Evolutionary conservation across 2,329 filamentous ascomycete species (phyloP), one percentile per base, ranked within the genome.

Genomic region (Cercospora beticola): DNA sequence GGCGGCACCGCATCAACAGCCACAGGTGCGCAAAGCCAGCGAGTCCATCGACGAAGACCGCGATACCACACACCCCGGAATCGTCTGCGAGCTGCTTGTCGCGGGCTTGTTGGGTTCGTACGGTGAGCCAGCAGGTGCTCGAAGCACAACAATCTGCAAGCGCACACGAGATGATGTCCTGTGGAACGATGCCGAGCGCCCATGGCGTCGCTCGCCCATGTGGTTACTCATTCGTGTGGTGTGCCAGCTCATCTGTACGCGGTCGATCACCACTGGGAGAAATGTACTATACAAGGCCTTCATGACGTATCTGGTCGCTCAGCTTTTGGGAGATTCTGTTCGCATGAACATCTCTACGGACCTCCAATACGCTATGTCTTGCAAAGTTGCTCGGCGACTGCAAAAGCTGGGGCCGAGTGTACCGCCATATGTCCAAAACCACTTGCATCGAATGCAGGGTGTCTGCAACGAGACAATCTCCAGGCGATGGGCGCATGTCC

Each of bases 201-300:
- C 89, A 0, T 92, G 89, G 89, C 81, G 89, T 18, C 81, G 90
- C 33, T 85, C 84, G 1, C 84, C 89, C 0, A 83, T 86, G 59
- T 92, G 88, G 85, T 83, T 92, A 0, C 79, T 88, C 0, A 76
- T 91, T 5, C 86, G 88, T 0, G 88, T 92, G 1, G 81, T 83
- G 0, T 72, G 87, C 1, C 83, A 88, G 61, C 82, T 88, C 0
- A 81, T 84, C 5, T 79, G 91, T 1, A 28, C 61, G 4, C 67
- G 73, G 3, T 14, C 46, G 5, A 14, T 52, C 5, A 14, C 4
- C 46, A 14, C 46, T 5, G 46, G 46, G 46, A 52, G 46, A 5
- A 52, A 52, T 6, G 10, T 14, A 8, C 21, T 30, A 1, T 70
- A 70, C 63, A 70, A 70, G 23, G 28, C 56, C 5, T 68, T 66